Evolutionary conservation across 345 rosid genomes (phyloP), one percentile per base, ranked within the genome.

Genomic region (Boechera stricta): DNA sequence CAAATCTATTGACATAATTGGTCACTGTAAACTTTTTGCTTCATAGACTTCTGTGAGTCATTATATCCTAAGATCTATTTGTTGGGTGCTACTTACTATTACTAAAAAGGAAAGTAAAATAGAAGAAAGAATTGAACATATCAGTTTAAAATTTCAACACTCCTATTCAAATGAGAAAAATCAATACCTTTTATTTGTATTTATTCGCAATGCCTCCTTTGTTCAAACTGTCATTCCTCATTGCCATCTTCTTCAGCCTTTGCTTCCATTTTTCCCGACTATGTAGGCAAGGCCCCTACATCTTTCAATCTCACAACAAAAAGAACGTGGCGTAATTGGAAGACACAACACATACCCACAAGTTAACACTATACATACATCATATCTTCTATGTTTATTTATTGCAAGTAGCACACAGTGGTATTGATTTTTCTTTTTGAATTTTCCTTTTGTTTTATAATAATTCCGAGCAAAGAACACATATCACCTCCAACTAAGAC

Each of bases 161-260:
- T 53, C 16, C 72, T 60, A 53, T 70, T 74, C 61, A 53, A 73
- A 8, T 76, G 10, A 54, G 55, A 74, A 69, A 57, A 69, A 57
- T 32, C 71, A 29, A 47, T 53, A 68, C 56, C 69, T 56, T 80
- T 77, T 47, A 21, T 53, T 47, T 31, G 26, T 55, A 24, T 10
- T 36, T 65, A 58, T 78, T 65, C 57, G 7, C n/a, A 54, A 82
- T 84, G 87, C 83, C 70, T 79, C 85, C 79, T 59, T 60, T 75
- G 64, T 84, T 75, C 85, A 82, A 79, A 85, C 85, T 82, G 82
- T 76, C 86, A 82, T 71, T 78, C 83, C 66, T 68, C 73, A 72
- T 57, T 79, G 26, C 53, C 32, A 53, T 28, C 79, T 64, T 72
- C 64, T 28, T 60, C 66, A 67, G 38, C 55, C 57, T 45, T 47